Evolutionary conservation across 1,139 yeast genomes (phyloP), one percentile per base, ranked within the genome.

Genomic region (Sugiyamaella neomexicana): DNA sequence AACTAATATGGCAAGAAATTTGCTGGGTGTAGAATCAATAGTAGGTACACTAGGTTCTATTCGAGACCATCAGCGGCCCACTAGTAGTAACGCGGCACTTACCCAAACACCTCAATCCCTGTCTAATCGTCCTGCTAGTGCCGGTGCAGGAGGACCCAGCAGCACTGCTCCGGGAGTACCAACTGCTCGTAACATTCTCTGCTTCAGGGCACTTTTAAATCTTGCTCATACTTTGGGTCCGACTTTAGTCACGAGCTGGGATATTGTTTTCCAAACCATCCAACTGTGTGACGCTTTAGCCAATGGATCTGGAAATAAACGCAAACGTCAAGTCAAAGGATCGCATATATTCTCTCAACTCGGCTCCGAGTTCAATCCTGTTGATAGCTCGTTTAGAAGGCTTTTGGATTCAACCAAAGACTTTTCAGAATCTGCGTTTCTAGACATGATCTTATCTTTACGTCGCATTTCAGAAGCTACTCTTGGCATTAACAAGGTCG

Each of bases 201-300:
- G 96, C 62, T 80, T 89, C 46, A 75, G 96, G 49, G 97, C 96
- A 0, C 70, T 91, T 46, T 73, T 85, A 2, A 86, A 89, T 58
- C 73, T 93, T 46, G 91, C 93, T 0, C 77, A 85, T 2, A 86
- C 96, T 0, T 70, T 91, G 27, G 97, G 97, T 0, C 80, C 91
- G 0, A 79, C 83, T 0, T 74, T 91, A 17, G 79, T 79, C 7
- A 67, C 72, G 1, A 81, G 89, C 29, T 93, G 98, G 98, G 70
- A 72, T 16, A 78, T 82, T 27, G 72, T 89, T 10, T 75, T 89
- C 67, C 77, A 80, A 9, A 80, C 95, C 0, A 75, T 91, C 54
- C 96, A 88, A 45, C 57, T 71, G 12, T 65, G 68, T 80, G 96
- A 96, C 75, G 82, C 59, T 79, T 83, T 62, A 80, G 81, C 70